Conservation (phyloP, 139 green algal species). For the Chlamydomonas sp. region DNA sequence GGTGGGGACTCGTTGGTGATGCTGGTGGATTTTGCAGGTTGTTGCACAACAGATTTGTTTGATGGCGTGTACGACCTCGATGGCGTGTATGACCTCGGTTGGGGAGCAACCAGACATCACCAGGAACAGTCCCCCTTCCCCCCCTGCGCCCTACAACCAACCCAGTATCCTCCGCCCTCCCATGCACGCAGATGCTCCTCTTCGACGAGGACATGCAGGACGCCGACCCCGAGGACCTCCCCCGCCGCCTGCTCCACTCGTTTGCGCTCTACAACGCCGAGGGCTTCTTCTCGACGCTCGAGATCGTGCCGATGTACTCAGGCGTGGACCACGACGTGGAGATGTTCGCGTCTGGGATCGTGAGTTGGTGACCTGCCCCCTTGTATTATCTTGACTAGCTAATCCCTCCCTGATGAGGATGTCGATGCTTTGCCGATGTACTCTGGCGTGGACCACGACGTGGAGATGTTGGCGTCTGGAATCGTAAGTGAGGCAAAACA, state of each 20-base stretch:
- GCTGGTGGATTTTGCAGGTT: too few species aligned
- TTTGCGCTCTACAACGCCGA: constrained; percentile 83
- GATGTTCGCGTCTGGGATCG: constrained; percentile 63
- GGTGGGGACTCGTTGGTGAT: too few species aligned
- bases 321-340: constrained; percentile 76
- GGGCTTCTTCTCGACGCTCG: constrained; percentile 70
- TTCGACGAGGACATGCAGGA: constrained; percentile 64
- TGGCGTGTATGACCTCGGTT: too few species aligned
- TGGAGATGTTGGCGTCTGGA: constrained; percentile 74
- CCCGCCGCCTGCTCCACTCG: constrained; percentile 61
- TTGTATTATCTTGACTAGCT: constrained; percentile 5
- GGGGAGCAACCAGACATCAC: too few species aligned
- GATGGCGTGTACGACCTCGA: too few species aligned
- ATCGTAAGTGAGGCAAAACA: too few species aligned
- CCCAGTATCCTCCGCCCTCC: too few species aligned
- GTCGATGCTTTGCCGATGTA: constrained; percentile 92
- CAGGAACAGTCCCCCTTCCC: too few species aligned
- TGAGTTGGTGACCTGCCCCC: too few species aligned
- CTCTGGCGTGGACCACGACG: constrained; percentile 68
- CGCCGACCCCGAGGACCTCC: constrained; percentile 66
- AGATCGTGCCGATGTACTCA: constrained; percentile 85
- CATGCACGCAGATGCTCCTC: constrained; percentile 65
- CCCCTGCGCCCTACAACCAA: too few species aligned
- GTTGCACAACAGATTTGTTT: too few species aligned
- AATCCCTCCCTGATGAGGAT: too few species aligned